Evolutionary conservation across 176 grass and related monocot genomes (phyloP).

Genomic region (Carex scoparia): DNA sequence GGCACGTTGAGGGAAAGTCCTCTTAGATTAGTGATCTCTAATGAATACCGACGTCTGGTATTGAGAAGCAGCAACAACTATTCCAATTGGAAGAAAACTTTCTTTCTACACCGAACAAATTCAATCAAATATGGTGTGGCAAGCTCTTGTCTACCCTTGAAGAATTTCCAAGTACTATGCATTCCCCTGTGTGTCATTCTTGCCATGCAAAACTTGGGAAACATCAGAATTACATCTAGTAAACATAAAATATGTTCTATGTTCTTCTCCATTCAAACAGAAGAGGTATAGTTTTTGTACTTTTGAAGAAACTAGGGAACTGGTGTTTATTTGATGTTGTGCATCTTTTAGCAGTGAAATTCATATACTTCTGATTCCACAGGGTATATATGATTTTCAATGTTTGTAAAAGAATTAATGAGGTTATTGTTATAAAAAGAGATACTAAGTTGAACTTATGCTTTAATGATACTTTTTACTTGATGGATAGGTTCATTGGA

Average conservation of each 20-base stretch:
- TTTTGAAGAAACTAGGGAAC: background rate
- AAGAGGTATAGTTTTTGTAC: background rate
- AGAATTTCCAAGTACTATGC: background rate
- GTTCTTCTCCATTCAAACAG: background rate
- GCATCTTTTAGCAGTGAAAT: too few species aligned
- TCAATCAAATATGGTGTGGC: background rate
- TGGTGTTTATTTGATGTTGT: too few species aligned
- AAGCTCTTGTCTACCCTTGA: background rate
- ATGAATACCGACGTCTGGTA: too few species aligned
- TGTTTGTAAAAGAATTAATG: background rate
- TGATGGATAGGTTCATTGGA: constrained; percentile 74
- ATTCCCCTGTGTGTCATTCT: background rate
- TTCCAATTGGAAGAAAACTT: too few species aligned
- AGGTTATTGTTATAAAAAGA: background rate
- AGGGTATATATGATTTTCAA: background rate
- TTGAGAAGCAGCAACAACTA: too few species aligned
- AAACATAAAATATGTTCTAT: background rate
- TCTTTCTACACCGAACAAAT: too few species aligned
- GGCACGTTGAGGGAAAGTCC: too few species aligned
- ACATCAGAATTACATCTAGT: background rate
- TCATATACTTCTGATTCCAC: too few species aligned
- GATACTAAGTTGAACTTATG: background rate
- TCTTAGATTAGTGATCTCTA: too few species aligned
- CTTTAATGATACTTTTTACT: background rate
- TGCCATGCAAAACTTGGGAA: background rate